Base-by-base conservation (phyloP, 1,284 basidiomycete genomes). In the Puccinia triticina region DNA sequence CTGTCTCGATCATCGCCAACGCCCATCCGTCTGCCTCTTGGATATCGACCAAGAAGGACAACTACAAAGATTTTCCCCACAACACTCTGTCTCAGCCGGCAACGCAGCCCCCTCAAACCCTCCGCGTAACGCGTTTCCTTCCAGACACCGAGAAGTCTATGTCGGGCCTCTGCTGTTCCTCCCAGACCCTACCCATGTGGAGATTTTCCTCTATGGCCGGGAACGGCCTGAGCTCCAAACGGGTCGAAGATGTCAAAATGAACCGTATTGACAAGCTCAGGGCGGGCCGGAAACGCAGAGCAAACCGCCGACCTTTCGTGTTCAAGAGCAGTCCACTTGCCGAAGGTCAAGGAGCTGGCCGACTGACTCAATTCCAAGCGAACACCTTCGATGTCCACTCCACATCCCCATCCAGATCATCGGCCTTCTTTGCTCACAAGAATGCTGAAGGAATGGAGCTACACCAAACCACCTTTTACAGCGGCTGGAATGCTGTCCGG, bases 321-420 rank as follows among this genome's bases (percentile, higher is more conserved):
- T 80, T 72, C 29, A 80, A 80, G 77, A 80, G 77, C 32, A 80
- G 77, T 43, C 77, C 77, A 26, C 67, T 80, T 12, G 67, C 77
- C 21, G 77, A 80, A 61, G 77, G 77, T 26, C 77, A 61, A 40
- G 67, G 77, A 12, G 77, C 53, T 12, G 77, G 77, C 29, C 48
- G 77, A 29, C 29, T 80, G 14, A 80, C 64, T 43, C 34, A 71
- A 10, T 80, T 71, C 77, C 34, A 59, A 29, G 66, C 64, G 4
- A 80, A 67, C 26, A 66, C 67, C 1, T 43, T 67, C 40, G 12
- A 43, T 37, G 46, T 64, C 8, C 34, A 34, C 32, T 40, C 67
- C 21, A 77, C 53, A 1, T 34, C 46, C 23, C 72, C 67, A 5
- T 48, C 29, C 40, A 78, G 69, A 8, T 48, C 77, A 4, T 66